Percentiles rank a stretch among this genome's conserved stretches.
Evolutionary conservation across 805 yeast genomes (phyloP).

Genomic region (Metschnikowia gelsemii): DNA sequence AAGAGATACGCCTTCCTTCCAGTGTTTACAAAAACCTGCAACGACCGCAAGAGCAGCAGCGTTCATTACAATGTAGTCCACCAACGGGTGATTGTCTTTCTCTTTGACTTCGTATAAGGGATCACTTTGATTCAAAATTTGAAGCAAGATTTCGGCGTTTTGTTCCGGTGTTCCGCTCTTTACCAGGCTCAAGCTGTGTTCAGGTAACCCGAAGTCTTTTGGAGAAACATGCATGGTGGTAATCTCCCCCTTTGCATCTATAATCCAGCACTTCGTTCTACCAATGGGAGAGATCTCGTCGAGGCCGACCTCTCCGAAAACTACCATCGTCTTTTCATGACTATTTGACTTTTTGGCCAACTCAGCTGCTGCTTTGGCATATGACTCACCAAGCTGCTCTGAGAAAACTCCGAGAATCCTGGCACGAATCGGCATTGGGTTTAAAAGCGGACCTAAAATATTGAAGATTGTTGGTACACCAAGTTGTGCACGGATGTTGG

Average conservation of each 20-base stretch:
- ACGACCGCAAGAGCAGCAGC: slow-evolving; percentile 84
- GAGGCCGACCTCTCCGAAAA: slow-evolving; percentile 87
- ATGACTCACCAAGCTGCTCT: slow-evolving; percentile 73
- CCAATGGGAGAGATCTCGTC: slow-evolving; percentile 96
- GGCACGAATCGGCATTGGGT: slow-evolving; percentile 80
- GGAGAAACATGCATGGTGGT: slow-evolving; percentile 56
- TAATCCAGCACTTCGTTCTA: slow-evolving; percentile 74
- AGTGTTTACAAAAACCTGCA: slow-evolving; percentile 61
- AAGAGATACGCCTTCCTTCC: slow-evolving; percentile 73
- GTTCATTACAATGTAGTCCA: slow-evolving; percentile 88
- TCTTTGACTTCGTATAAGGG: slow-evolving; percentile 46
- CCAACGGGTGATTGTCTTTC: slow-evolving; percentile 53
- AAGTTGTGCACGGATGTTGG: slow-evolving; percentile 67
- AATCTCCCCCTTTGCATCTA: slow-evolving; percentile 44
- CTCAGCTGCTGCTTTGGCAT: slow-evolving; percentile 74
- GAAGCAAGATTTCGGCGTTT: slow-evolving; percentile 63
- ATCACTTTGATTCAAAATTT: slow-evolving; percentile 45
- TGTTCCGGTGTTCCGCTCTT: slow-evolving; percentile 83
- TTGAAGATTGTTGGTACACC: slow-evolving; percentile 95
- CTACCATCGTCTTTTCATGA: slow-evolving; percentile 70
- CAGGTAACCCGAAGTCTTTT: slow-evolving; percentile 74
- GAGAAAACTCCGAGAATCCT: slow-evolving; percentile 89
- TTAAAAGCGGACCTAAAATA: slow-evolving; percentile 87
- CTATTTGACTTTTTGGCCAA: slow-evolving; percentile 52
- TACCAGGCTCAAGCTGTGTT: slow-evolving; percentile 66